phyloP scores from a whole-genome alignment of 371 early-diverging fungal genomes.

The Entomophthora muscae region DNA sequence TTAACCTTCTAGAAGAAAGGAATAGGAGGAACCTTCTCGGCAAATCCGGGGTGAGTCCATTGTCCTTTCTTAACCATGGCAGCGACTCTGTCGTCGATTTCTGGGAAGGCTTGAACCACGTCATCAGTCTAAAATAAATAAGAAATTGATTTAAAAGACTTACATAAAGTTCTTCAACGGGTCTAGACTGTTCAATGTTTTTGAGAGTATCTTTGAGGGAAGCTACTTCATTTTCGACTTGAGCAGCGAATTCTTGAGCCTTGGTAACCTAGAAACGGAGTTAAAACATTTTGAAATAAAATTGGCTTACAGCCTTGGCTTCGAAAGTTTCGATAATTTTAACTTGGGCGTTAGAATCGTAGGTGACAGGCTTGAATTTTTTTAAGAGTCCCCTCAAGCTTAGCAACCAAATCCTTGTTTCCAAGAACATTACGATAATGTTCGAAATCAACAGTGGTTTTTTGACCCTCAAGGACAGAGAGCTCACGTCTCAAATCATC shows the following conservation, averaged over 20 bases:
- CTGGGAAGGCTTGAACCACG: constrained; percentile 82
- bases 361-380: constrained; percentile 63
- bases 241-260: constrained; percentile 67
- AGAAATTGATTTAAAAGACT: constrained; percentile 12
- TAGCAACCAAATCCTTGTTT: constrained; percentile 75
- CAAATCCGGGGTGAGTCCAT: constrained; percentile 85
- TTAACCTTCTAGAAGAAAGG: constrained; percentile 41
- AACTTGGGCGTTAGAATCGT: constrained; percentile 71
- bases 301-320: constrained; percentile 71
- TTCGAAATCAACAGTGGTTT: constrained; percentile 68
- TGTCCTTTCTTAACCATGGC: constrained; percentile 79
- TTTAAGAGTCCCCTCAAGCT: constrained; percentile 72
- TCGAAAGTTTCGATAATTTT: constrained; percentile 75
- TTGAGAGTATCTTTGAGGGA: constrained; percentile 76
- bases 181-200: constrained; percentile 88
- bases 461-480: constrained; percentile 60
- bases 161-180: constrained; percentile 88
- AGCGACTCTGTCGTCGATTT: constrained; percentile 69
- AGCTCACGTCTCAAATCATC: constrained; percentile 75
- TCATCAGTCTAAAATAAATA: constrained; percentile 64
- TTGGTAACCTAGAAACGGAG: constrained; percentile 43
- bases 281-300: neutral
- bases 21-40: constrained; percentile 74
- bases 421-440: constrained; percentile 69
- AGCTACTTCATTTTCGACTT: constrained; percentile 67